These are phyloP conservation scores for Boletus barrowsii DNA, from an alignment of 768 basidiomycete genomes.

Conservation along the genomic window DNA sequence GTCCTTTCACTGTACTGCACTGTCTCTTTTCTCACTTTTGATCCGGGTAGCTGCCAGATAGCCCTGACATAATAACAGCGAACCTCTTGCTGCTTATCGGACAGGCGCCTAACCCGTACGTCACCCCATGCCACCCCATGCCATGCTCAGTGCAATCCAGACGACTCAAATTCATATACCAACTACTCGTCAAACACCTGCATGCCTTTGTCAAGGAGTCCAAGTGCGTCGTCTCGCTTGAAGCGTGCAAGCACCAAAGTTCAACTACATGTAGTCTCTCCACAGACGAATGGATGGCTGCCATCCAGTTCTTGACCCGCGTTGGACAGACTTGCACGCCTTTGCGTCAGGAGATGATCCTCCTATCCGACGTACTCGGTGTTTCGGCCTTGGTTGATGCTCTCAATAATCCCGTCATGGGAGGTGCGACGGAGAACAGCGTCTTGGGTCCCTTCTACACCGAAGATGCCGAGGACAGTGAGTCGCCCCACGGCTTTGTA, in stretches of 20 bases:
- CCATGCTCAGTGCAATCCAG: slow-evolving; percentile 17
- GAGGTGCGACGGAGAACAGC: slow-evolving; percentile 66
- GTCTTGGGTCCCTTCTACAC: slow-evolving; percentile 85
- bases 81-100: slow-evolving; percentile 42
- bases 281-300: slow-evolving; percentile 81
- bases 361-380: slow-evolving; percentile 80
- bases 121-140: background rate
- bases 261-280: slow-evolving; percentile 48
- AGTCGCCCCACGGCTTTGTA: slow-evolving; percentile 17
- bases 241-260: background rate
- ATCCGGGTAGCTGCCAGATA: slow-evolving; percentile 42
- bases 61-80: slow-evolving; percentile 46
- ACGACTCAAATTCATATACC: slow-evolving; percentile 46
- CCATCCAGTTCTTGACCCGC: slow-evolving; percentile 75
- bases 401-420: slow-evolving; percentile 64
- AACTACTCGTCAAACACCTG: slow-evolving; percentile 59
- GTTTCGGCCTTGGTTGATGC: slow-evolving; percentile 75
- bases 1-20: background rate
- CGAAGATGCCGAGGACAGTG: slow-evolving; percentile 70
- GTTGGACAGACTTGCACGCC: slow-evolving; percentile 72
- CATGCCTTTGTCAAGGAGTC: slow-evolving; percentile 76
- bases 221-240: slow-evolving; percentile 34
- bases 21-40: background rate
- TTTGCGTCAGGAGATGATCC: slow-evolving; percentile 75
- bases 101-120: slow-evolving; percentile 40